Evolutionary conservation across 345 rosid genomes (phyloP).

Genomic region (Rubroshorea leprosula): DNA sequence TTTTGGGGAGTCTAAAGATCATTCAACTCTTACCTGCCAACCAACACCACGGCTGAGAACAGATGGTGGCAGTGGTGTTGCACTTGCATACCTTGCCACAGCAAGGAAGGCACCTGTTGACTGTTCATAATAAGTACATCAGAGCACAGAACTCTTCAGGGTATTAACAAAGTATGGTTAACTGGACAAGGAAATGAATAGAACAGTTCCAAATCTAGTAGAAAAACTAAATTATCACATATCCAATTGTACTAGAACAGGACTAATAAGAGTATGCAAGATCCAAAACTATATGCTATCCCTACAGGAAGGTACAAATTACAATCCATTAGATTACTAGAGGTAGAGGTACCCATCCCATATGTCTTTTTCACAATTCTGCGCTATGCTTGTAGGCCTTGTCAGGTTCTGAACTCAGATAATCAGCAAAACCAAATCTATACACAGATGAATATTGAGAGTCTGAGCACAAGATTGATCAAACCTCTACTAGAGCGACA

Average conservation of each 20-base stretch:
- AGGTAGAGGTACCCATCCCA: too few species aligned
- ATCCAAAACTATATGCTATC: too few species aligned
- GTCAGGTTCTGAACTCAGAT: not conserved
- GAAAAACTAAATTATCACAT: not conserved
- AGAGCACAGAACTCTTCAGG: slow-evolving; percentile 8
- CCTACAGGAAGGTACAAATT: too few species aligned
- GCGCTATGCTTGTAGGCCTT: too few species aligned
- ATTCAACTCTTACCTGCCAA: slow-evolving; percentile 75
- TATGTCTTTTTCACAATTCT: not conserved
- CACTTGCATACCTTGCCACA: slow-evolving; percentile 82
- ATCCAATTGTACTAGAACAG: not conserved
- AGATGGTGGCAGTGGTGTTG: slow-evolving; percentile 92
- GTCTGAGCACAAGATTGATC: slow-evolving; percentile 6
- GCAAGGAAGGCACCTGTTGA: slow-evolving; percentile 87
- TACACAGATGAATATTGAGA: not conserved
- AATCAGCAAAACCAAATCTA: not conserved
- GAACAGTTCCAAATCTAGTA: slow-evolving; percentile 6
- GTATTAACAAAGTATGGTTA: not conserved
- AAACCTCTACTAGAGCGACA: slow-evolving; percentile 86
- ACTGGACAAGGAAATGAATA: too few species aligned
- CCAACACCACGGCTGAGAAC: slow-evolving; percentile 93
- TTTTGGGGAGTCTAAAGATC: not conserved
- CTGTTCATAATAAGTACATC: slow-evolving; percentile 30
- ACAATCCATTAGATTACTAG: too few species aligned
- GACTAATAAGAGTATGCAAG: too few species aligned